Percentiles rank a stretch among this genome's conserved stretches.
Evolutionary conservation across 1,139 yeast genomes (phyloP).

Genomic region (Sugiyamaella novakii): DNA sequence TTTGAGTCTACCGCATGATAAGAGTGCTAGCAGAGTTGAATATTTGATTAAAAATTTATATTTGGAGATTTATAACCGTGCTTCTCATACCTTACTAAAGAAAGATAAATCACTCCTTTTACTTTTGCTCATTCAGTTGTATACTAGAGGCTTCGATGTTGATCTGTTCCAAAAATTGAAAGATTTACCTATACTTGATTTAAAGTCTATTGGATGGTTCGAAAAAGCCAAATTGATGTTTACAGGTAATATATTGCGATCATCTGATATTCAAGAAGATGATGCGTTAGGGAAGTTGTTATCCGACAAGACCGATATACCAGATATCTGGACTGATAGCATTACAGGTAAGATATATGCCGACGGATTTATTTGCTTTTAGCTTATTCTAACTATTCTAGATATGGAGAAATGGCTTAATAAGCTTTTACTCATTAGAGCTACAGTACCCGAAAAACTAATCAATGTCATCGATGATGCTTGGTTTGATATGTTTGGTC

Average conservation of each 20-base stretch:
- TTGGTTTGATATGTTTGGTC: slow-evolving; percentile 24
- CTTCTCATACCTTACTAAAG: slow-evolving; percentile 55
- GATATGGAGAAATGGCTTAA: slow-evolving; percentile 26
- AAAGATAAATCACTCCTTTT: slow-evolving; percentile 54
- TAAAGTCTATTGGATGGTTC: slow-evolving; percentile 19
- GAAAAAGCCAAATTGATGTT: slow-evolving; percentile 8
- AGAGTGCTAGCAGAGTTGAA: slow-evolving; percentile 32
- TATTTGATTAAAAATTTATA: slow-evolving; percentile 47
- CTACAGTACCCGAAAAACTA: slow-evolving; percentile 33
- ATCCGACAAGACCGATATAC: not conserved
- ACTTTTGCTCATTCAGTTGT: slow-evolving; percentile 39
- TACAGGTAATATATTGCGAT: slow-evolving; percentile 1
- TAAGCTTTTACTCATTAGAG: slow-evolving; percentile 29
- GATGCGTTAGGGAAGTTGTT: not conserved
- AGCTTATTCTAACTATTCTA: not conserved
- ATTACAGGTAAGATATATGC: slow-evolving; percentile 20
- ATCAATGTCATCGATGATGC: slow-evolving; percentile 25
- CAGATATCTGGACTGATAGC: slow-evolving; percentile 20
- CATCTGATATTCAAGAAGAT: slow-evolving; percentile 5
- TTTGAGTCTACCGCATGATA: slow-evolving; percentile 35
- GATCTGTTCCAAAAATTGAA: slow-evolving; percentile 12
- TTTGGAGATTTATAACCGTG: slow-evolving; percentile 49
- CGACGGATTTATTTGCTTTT: not conserved
- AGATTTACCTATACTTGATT: slow-evolving; percentile 13
- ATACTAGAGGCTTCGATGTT: slow-evolving; percentile 8